Percentiles rank a stretch among this genome's conserved stretches.
Evolutionary conservation across 768 basidiomycete genomes (phyloP).

Genomic region (Chiua virens): DNA sequence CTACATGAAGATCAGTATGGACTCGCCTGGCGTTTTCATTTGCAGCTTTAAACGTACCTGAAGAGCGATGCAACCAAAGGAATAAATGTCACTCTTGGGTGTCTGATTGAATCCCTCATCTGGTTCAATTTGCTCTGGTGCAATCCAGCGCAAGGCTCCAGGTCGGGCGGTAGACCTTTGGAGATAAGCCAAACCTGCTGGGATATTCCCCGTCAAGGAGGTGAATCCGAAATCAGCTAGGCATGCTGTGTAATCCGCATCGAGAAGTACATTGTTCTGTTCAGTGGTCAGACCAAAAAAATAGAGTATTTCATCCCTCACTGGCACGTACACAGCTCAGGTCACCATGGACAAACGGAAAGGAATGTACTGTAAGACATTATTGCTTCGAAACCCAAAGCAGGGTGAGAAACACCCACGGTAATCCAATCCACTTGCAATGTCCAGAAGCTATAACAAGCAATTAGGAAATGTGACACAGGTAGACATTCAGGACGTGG

Average conservation of each 20-base stretch:
- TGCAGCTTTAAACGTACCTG: constrained; percentile 28
- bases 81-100: constrained; percentile 14
- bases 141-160: constrained; percentile 43
- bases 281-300: not conserved
- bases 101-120: constrained; percentile 7
- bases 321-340: not conserved
- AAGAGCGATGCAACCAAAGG: constrained; percentile 28
- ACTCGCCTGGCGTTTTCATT: constrained; percentile 37
- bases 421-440: constrained; percentile 6
- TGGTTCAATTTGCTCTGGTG: constrained; percentile 31
- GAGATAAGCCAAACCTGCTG: not conserved
- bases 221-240: constrained; percentile 44
- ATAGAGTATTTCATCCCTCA: not conserved
- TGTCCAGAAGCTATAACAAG: constrained; percentile 6
- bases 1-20: not conserved
- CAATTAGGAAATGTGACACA: constrained; percentile 18
- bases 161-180: constrained; percentile 30
- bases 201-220: not conserved
- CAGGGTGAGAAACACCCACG: not conserved
- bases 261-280: constrained; percentile 16
- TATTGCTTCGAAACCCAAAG: too few relatives aligned
- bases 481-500: constrained; percentile 22
- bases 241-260: constrained; percentile 29
- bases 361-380: too few relatives aligned
- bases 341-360: too few relatives aligned